These are phyloP conservation scores for Oryza glumipatula DNA, from an alignment of 176 grass and related monocot species.

Conservation along the genomic window DNA sequence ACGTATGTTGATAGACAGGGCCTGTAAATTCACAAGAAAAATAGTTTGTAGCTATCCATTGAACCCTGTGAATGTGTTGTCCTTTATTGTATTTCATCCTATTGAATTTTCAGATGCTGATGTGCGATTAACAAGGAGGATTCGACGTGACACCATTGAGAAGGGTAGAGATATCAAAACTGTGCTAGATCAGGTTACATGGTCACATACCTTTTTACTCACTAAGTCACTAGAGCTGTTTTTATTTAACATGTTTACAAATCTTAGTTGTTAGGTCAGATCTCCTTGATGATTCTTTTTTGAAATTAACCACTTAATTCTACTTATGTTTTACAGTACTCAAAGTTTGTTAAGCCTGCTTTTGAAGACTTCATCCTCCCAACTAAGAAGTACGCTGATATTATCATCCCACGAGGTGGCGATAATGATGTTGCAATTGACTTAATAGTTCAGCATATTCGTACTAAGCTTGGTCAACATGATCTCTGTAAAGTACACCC, in stretches of 20 bases:
- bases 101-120: constrained; percentile 76
- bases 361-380: constrained; percentile 99
- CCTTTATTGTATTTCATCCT: constrained; percentile 26
- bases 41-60: constrained; percentile 23
- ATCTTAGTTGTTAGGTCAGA: background rate
- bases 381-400: constrained; percentile 89
- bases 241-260: background rate
- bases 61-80: constrained; percentile 16
- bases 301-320: constrained; percentile 25
- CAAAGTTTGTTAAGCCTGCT: constrained; percentile 97
- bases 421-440: constrained; percentile 77
- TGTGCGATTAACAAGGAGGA: constrained; percentile 83
- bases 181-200: constrained; percentile 90
- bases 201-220: constrained; percentile 6
- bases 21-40: constrained; percentile 13
- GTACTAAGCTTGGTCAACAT: constrained; percentile 74
- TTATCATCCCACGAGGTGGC: constrained; percentile 77
- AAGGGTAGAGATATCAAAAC: constrained; percentile 93
- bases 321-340: constrained; percentile 58
- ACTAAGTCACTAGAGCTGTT: background rate
- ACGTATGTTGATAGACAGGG: background rate
- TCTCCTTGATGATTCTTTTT: constrained; percentile 1
- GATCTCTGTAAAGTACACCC: constrained; percentile 98
- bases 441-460: constrained; percentile 78
- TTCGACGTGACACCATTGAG: constrained; percentile 79